A percentile compares a stretch with the other conserved stretches of the same genome.
These are phyloP conservation scores for Colletotrichum scovillei DNA, from an alignment of 2,329 filamentous ascomycete genomes.

Conservation along the genomic window DNA sequence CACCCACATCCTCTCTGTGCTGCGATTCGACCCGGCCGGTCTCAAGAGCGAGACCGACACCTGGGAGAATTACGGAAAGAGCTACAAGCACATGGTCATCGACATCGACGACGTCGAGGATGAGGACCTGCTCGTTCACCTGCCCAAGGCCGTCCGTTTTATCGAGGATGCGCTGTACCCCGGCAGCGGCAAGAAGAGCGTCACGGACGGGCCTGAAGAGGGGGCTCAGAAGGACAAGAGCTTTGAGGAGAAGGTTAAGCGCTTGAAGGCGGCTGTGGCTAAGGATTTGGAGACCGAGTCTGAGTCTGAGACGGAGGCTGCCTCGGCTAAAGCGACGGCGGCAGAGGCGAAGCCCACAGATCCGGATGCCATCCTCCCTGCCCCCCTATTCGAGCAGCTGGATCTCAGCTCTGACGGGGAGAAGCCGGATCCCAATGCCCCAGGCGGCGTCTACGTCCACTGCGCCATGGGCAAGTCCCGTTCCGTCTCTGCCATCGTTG, in stretches of 20 bases:
- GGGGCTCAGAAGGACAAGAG: neutral
- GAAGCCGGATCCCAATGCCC: slow-evolving; percentile 32
- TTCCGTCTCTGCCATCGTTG: slow-evolving; percentile 85
- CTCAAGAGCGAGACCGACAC: slow-evolving; percentile 63
- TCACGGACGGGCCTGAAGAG: neutral
- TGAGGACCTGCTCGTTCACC: slow-evolving; percentile 84
- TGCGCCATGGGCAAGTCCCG: slow-evolving; percentile 98
- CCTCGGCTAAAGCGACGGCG: neutral
- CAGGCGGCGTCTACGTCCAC: slow-evolving; percentile 65
- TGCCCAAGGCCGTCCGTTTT: slow-evolving; percentile 82
- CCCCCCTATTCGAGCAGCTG: slow-evolving; percentile 21
- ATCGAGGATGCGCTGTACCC: slow-evolving; percentile 78
- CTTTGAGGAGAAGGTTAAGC: slow-evolving; percentile 24
- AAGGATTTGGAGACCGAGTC: slow-evolving; percentile 8
- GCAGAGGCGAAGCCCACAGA: neutral
- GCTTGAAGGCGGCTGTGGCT: slow-evolving; percentile 19
- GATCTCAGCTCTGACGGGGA: slow-evolving; percentile 22
- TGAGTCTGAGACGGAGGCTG: neutral
- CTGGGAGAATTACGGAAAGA: slow-evolving; percentile 63
- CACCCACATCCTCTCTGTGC: slow-evolving; percentile 90
- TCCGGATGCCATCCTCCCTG: slow-evolving; percentile 24
- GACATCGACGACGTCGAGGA: slow-evolving; percentile 93
- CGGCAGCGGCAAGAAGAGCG: neutral
- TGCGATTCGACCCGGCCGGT: slow-evolving; percentile 62
- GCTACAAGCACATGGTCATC: slow-evolving; percentile 79